These are phyloP conservation scores for Cutaneotrichosporon mucoides DNA, from an alignment of 1,284 basidiomycete genomes.

Conservation along the genomic window DNA sequence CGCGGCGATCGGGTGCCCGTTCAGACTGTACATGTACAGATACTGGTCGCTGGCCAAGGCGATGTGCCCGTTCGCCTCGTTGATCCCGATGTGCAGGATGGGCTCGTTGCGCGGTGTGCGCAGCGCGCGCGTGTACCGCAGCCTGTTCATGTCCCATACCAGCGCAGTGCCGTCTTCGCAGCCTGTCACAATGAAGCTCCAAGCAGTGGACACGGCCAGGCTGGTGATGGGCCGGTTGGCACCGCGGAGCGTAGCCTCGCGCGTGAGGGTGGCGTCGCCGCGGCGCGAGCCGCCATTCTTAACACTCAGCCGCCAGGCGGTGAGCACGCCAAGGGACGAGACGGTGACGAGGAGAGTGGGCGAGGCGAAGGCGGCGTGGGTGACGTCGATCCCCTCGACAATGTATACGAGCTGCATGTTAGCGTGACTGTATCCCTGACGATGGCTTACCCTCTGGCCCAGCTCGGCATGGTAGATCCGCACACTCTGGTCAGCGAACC, in stretches of 20 bases:
- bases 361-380: slow-evolving; percentile 72
- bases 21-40: slow-evolving; percentile 46
- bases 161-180: slow-evolving; percentile 78
- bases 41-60: slow-evolving; percentile 36
- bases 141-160: slow-evolving; percentile 85
- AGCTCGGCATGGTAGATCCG: slow-evolving; percentile 46
- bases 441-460: slow-evolving; percentile 13
- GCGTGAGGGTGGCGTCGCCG: slow-evolving; percentile 46
- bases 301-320: slow-evolving; percentile 63
- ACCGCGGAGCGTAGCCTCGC: slow-evolving; percentile 71
- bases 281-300: slow-evolving; percentile 29
- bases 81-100: slow-evolving; percentile 69
- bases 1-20: slow-evolving; percentile 46
- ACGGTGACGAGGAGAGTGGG: slow-evolving; percentile 68
- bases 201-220: slow-evolving; percentile 69
- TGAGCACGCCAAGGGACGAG: slow-evolving; percentile 67
- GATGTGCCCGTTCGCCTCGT: slow-evolving; percentile 70
- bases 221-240: slow-evolving; percentile 66
- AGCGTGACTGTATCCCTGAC: slow-evolving; percentile 14
- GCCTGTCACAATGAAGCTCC: slow-evolving; percentile 80
- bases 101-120: slow-evolving; percentile 58
- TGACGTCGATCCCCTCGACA: slow-evolving; percentile 66
- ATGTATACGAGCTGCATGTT: slow-evolving; percentile 62
- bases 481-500: slow-evolving; percentile 42
- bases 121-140: slow-evolving; percentile 69